Conservation (phyloP, 2,329 filamentous ascomycete genomes). For the Raffaelea deltoideospora region DNA sequence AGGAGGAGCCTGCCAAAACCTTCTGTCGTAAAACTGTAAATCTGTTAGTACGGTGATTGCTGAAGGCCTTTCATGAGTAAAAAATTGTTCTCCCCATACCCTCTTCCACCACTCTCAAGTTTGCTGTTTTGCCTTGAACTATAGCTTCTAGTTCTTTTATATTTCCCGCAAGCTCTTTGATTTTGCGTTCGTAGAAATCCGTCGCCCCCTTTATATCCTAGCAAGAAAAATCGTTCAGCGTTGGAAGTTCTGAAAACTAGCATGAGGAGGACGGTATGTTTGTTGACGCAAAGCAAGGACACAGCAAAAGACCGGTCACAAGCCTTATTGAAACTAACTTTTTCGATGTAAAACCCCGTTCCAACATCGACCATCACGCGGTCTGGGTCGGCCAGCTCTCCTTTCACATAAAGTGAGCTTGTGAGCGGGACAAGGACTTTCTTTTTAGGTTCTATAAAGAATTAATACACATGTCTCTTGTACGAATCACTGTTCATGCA, state of each 20-base stretch:
- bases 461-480: background rate
- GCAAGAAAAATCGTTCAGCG: no score
- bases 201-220: slow-evolving; percentile 38
- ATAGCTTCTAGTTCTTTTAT: slow-evolving; percentile 42
- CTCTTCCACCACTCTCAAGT: slow-evolving; percentile 78
- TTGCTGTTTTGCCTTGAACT: slow-evolving; percentile 60
- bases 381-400: slow-evolving; percentile 56
- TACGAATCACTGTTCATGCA: no score
- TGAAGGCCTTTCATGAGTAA: no score
- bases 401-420: slow-evolving; percentile 85
- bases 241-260: background rate
- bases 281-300: no score
- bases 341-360: slow-evolving; percentile 90
- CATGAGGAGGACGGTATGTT: no score
- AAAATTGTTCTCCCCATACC: no score
- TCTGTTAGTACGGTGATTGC: background rate
- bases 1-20: slow-evolving; percentile 12
- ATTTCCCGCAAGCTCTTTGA: slow-evolving; percentile 35
- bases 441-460: slow-evolving; percentile 17
- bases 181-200: slow-evolving; percentile 41
- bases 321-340: slow-evolving; percentile 34
- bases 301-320: background rate
- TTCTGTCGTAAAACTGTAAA: slow-evolving; percentile 23
- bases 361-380: slow-evolving; percentile 83
- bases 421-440: slow-evolving; percentile 83